Evolutionary conservation across 352 stramenopile genomes (phyloP), one percentile per base, ranked within the genome.

Genomic region (Aphanomyces euteiches): DNA sequence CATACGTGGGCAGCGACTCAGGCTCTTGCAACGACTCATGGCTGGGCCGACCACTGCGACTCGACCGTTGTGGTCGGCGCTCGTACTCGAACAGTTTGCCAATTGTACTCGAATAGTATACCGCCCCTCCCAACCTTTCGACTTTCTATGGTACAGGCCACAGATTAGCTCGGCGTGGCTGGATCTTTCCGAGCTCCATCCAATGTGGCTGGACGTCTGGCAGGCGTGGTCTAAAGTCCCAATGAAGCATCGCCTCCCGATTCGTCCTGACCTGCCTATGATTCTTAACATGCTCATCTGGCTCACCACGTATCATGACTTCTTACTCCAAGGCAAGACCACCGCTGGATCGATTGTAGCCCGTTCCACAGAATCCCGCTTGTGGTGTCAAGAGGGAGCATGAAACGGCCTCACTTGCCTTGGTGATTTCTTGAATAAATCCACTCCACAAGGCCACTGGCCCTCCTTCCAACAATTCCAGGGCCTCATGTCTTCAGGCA

Each of bases 171-270:
- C 45, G 2, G 45, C 45, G 45, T 53, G 45, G 45, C 13, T 53
- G 45, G 13, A 53, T 2, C 13, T 19, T 53, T 1, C 45, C 45
- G 45, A 53, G 45, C 45, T 53, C 45, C 45, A 53, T 2, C 45
- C 45, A 53, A n/a, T 53, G 45, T 53, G 45, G 45, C 45, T 53
- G 13, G 45, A 53, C 45, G 45, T 53, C 13, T 53, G 45, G 45
- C n/a, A n/a, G 1, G 45, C 13, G 1, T 53, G 45, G 45, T 53
- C 45, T n/a, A 15, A 19, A 15, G 45, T 53, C 13, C 45, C 45
- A 15, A n/a, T 53, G 45, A 19, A 53, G n/a, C 45, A 19, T n/a
- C 45, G 45, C n/a, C 13, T 53, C 2, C n/a, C 45, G 13, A 53
- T 53, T 2, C 13, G 13, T 19, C 45, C 45, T 2, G 45, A 53